Base-by-base conservation (phyloP, 179 eudicot genomes). In the Beta lomatogona region DNA sequence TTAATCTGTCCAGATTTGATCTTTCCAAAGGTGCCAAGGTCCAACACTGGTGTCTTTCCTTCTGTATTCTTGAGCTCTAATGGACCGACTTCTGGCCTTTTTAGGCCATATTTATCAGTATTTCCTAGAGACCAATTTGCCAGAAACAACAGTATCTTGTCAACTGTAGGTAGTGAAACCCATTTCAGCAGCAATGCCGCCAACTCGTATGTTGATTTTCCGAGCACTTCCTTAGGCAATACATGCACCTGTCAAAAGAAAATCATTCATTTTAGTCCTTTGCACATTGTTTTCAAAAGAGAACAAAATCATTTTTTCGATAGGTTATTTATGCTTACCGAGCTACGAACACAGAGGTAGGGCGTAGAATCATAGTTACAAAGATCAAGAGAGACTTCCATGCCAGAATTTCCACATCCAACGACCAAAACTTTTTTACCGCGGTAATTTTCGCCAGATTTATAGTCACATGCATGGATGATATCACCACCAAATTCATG, bases 381-480 rank as follows among this genome's bases (percentile, higher is more conserved):
- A 82, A 97, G 97, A 89, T 97, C 99, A 70, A 97, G 98, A 9
- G 97, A 92, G 9, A 97, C 98, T 78, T 97, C 99, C 99, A 97
- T 94, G 83, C 98, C 99, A 0, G 99, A 97, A 82, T 97, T 97
- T 3, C 99, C 99, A 83, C 99, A 97, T 0, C 99, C 99, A 36
- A 97, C 94, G 0, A 97, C 99, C 57, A 94, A 74, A 13, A 97
- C 99, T 0, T 73, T 69, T 73, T 97, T 88, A 0, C 93, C 98
- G 10, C 81, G 28, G 28, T 87, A 97, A 21, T 64, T 83, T 50
- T 93, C 93, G 0, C 98, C 98, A 7, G 97, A 86, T 69, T 87
- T 94, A 44, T 94, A 97, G 8, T 93, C 99, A 82, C 97, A 93
- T 65, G 94, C 97, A 89, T 97, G 99, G 73, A 90, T 87, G 18